These are phyloP conservation scores for Candida yuanshanica DNA, from an alignment of 805 yeast genomes.

Conservation along the genomic window DNA sequence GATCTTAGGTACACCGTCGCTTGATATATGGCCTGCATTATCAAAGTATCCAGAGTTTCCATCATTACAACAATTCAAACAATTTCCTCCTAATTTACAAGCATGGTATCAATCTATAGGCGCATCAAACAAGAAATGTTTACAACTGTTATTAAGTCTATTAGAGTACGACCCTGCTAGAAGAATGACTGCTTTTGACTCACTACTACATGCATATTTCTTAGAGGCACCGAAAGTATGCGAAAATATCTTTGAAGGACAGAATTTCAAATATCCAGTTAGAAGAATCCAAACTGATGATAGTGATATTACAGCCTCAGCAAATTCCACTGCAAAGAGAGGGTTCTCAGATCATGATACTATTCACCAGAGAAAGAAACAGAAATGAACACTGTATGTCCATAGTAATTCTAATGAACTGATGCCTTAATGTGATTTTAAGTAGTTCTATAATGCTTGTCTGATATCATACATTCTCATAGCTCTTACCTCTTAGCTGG, in stretches of 20 bases:
- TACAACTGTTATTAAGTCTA: constrained; percentile 55
- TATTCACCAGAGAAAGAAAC: constrained; percentile 21
- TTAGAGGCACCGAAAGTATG: constrained; percentile 60
- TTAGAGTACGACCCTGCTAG: constrained; percentile 79
- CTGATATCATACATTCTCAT: no score
- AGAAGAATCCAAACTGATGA: constrained; percentile 86
- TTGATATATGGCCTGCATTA: constrained; percentile 74
- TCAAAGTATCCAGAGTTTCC: constrained; percentile 79
- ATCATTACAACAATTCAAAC: constrained; percentile 51
- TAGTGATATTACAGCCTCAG: constrained; percentile 54
- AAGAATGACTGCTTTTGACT: constrained; percentile 72
- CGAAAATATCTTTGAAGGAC: constrained; percentile 76
- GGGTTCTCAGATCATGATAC: constrained; percentile 20
- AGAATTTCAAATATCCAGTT: constrained; percentile 70
- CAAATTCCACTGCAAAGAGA: constrained; percentile 26
- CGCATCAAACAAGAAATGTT: constrained; percentile 63
- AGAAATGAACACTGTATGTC: constrained; percentile 12
- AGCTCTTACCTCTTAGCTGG: no score
- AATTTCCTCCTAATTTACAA: constrained; percentile 59
- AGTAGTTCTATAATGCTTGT: no score
- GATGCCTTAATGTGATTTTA: no score
- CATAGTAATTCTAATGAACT: no score
- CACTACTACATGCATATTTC: constrained; percentile 76
- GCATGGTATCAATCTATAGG: constrained; percentile 87
- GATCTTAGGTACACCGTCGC: constrained; percentile 84